phyloP scores from a whole-genome alignment of 371 early-diverging fungal genomes.

The Dinochytrium kinnereticum region DNA sequence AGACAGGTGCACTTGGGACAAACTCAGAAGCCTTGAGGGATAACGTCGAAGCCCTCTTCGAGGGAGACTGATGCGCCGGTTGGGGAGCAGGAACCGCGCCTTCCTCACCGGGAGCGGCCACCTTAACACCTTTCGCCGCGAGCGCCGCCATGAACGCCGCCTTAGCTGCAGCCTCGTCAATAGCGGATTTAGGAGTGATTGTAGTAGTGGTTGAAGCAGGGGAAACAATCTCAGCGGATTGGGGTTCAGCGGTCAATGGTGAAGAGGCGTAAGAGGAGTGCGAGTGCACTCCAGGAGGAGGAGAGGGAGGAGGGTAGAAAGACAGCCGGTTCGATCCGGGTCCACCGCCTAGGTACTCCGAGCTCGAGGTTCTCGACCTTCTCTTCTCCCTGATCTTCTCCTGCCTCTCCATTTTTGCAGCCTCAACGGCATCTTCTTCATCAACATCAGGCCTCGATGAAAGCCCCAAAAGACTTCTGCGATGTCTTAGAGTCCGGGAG shows the following conservation, averaged over 20 bases:
- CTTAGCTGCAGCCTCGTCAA: conserved; percentile 23
- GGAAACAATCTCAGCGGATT: background rate
- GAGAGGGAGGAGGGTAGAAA: background rate
- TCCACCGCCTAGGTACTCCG: background rate
- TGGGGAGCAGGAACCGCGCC: background rate
- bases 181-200: background rate
- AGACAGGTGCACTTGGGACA: conserved; percentile 18
- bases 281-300: background rate
- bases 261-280: background rate
- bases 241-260: conserved; percentile 14
- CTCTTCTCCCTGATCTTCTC: conserved; percentile 56
- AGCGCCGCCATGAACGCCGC: conserved; percentile 39
- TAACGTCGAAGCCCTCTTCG: conserved; percentile 23
- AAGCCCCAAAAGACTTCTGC: conserved; percentile 33
- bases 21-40: conserved; percentile 31
- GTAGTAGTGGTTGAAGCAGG: background rate
- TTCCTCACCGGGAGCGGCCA: conserved; percentile 17
- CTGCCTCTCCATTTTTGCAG: conserved; percentile 43
- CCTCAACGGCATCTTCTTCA: conserved; percentile 40
- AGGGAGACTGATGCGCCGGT: conserved; percentile 6
- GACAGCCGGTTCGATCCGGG: background rate
- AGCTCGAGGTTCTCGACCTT: conserved; percentile 23
- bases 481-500: conserved; percentile 34
- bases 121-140: conserved; percentile 36
- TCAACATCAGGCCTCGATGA: conserved; percentile 28